Evolutionary conservation across 2,329 filamentous ascomycete species (phyloP).

Genomic region (Aspergillus arachidicola): DNA sequence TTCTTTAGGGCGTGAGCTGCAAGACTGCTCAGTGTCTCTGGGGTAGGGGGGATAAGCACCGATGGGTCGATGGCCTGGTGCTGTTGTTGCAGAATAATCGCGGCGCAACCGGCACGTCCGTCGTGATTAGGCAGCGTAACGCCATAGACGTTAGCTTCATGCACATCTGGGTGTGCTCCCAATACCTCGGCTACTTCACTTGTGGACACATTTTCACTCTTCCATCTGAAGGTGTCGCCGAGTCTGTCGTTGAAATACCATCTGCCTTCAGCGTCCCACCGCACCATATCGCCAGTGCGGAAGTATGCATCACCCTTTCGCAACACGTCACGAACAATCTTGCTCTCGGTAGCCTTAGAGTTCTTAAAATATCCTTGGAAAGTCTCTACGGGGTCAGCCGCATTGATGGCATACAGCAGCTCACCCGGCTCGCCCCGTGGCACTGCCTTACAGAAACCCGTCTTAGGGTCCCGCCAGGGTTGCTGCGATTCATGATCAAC

Average conservation of each 20-base stretch:
- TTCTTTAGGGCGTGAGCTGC: conserved; percentile 59
- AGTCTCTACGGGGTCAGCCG: conserved; percentile 61
- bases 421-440: conserved; percentile 70
- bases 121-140: conserved; percentile 79
- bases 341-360: conserved; percentile 67
- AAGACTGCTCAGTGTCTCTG: conserved; percentile 59
- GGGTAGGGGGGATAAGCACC: conserved; percentile 31
- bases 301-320: conserved; percentile 78
- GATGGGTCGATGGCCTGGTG: conserved; percentile 25
- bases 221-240: conserved; percentile 59
- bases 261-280: conserved; percentile 69
- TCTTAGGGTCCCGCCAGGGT: conserved; percentile 67
- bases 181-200: conserved; percentile 78
- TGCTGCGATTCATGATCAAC: conserved; percentile 72
- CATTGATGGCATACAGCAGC: conserved; percentile 70
- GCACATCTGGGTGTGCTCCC: conserved; percentile 65
- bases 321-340: conserved; percentile 74
- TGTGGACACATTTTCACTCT: conserved; percentile 81
- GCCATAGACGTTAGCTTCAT: conserved; percentile 85
- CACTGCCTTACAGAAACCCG: conserved; percentile 67
- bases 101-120: conserved; percentile 79
- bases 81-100: conserved; percentile 61
- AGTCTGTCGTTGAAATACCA: conserved; percentile 75
- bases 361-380: conserved; percentile 87
- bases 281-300: conserved; percentile 78